Conservation (phyloP, 2,329 filamentous ascomycete genomes). For the Aspergillus nomiae region DNA sequence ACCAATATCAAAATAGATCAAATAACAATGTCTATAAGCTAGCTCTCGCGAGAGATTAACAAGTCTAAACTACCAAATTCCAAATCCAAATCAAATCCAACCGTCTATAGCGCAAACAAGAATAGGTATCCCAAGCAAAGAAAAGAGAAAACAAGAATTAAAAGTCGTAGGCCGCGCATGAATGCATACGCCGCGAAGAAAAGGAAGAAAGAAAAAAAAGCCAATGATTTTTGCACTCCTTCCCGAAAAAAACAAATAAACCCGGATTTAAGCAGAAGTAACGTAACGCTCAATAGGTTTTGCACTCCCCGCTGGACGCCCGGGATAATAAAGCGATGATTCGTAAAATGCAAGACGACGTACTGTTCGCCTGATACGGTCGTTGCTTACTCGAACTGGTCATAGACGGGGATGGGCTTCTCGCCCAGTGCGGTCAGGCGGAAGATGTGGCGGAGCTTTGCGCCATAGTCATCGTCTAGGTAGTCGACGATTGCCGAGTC, state of each 20-base stretch:
- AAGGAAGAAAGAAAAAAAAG: neutral
- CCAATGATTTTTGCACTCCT: neutral
- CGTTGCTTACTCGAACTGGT: conserved; percentile 30
- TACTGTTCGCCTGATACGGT: too few relatives aligned
- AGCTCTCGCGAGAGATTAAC: neutral
- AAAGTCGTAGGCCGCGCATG: neutral
- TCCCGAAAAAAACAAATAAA: conserved; percentile 1
- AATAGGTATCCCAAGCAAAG: conserved; percentile 6
- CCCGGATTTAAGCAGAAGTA: neutral
- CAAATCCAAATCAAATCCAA: conserved; percentile 1
- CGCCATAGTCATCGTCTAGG: conserved; percentile 47
- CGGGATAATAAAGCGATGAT: neutral
- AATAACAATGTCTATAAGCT: neutral
- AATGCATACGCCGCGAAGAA: neutral
- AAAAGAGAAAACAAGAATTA: neutral
- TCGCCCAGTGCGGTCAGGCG: conserved; percentile 53
- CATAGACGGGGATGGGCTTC: conserved; percentile 50
- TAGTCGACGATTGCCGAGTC: conserved; percentile 56
- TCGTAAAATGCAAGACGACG: neutral
- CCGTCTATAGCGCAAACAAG: conserved; percentile 1
- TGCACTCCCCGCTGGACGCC: neutral
- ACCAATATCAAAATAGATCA: neutral
- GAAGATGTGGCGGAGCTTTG: conserved; percentile 53
- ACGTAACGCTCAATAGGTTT: neutral
- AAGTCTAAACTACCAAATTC: neutral